Base-by-base conservation (phyloP, 2,329 filamentous ascomycete genomes). In the Aspergillus ustus region DNA sequence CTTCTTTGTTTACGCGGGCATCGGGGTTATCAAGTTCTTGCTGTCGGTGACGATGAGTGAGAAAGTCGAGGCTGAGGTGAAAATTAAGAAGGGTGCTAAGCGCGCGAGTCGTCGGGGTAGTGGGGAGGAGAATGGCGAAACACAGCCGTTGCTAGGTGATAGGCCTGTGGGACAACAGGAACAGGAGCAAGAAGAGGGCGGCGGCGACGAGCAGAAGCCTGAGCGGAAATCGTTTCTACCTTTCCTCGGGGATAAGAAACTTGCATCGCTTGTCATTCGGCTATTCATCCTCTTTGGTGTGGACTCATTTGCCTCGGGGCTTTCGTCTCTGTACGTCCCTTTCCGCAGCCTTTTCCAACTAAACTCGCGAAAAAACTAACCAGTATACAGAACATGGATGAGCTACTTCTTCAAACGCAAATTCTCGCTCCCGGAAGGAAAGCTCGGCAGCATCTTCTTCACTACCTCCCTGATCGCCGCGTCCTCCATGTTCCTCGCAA, bases 301-400 rank as follows among this genome's bases (percentile, higher is more conserved):
- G 6, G 90, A 93, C 72, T 85, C 87, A 0, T 84, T 92, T 60
- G 89, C 89, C 1, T 89, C 87, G 1, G 90, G 91, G 2, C 83
- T 93, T 72, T 88, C 87, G 4, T 85, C 87, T 22, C 70, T 87
- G 81, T 87, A 78, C 73, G 84, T 22, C 29, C 20, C 20, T 75
- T 17, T 45, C 19, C 2, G 9, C 28, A 5, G 11, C 43, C n/a
- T 28, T 44, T 22, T 75, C 67, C 75, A 76, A 9, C 67, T 34
- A 15, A 17, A 40, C 52, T 22, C n/a, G 25, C 15, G 46, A 46
- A 45, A 48, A 52, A 56, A 20, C 56, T 69, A 53, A 70, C 34
- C 78, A 34, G 13, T 15, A 40, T 15, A 40, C 51, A 75, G 75
- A 31, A 79, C 78, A 2, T 81, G 79, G 78, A 83, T 86, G 65